These are phyloP conservation scores for Mycena polygramma DNA, from an alignment of 768 basidiomycete species.

Conservation along the genomic window DNA sequence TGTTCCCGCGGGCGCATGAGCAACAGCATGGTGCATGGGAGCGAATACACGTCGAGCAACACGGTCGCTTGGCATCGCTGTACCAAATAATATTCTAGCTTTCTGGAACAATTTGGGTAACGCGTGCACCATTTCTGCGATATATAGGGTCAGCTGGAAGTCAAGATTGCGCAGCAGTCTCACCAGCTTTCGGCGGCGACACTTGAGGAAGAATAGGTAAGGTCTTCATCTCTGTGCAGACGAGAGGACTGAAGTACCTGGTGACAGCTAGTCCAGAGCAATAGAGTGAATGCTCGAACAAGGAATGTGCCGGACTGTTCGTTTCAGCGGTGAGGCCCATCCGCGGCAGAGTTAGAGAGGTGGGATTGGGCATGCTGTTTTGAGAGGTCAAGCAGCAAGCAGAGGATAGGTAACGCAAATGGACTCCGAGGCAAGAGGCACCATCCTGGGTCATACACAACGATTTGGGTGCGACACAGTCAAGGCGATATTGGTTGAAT, in stretches of 20 bases:
- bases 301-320: constrained; percentile 57
- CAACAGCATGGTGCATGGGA: constrained; percentile 78
- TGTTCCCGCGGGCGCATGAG: constrained; percentile 71
- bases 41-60: constrained; percentile 80
- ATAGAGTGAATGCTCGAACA: not conserved
- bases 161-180: constrained; percentile 20
- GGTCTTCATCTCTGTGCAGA: constrained; percentile 17
- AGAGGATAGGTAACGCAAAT: no score
- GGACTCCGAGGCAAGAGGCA: no score
- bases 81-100: constrained; percentile 8
- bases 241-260: constrained; percentile 52
- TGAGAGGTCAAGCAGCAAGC: no score
- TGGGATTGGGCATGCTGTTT: constrained; percentile 40
- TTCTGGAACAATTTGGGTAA: not conserved
- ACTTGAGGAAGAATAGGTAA: constrained; percentile 55
- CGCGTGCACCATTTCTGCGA: constrained; percentile 70
- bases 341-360: constrained; percentile 52
- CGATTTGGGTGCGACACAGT: no score
- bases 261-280: no score
- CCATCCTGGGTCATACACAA: no score
- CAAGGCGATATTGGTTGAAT: no score
- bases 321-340: constrained; percentile 57
- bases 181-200: constrained; percentile 81
- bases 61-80: constrained; percentile 80
- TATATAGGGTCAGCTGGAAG: constrained; percentile 32